These are phyloP conservation scores for Rubia tinctorum DNA, from an alignment of 305 asterid species.

Conservation along the genomic window DNA sequence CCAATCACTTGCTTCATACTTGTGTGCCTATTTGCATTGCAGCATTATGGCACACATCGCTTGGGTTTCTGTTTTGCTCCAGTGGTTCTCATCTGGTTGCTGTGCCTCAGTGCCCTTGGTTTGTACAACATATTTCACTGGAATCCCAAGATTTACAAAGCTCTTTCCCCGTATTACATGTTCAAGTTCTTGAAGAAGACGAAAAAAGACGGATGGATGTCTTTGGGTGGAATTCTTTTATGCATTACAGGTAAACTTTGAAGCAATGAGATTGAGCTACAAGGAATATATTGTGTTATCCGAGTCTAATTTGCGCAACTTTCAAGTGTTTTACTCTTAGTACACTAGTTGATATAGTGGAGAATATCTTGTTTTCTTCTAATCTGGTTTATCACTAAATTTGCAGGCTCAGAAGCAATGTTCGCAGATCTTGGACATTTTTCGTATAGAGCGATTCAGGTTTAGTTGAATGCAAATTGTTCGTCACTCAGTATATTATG, in stretches of 20 bases:
- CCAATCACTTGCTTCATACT: slow-evolving; percentile 94
- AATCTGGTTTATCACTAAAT: background rate
- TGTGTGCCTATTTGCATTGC: slow-evolving; percentile 90
- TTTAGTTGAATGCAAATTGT: slow-evolving; percentile 19
- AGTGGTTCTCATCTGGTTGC: slow-evolving; percentile 68
- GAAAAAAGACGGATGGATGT: slow-evolving; percentile 93
- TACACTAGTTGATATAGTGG: no score
- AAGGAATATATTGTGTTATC: background rate
- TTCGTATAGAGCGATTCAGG: slow-evolving; percentile 91
- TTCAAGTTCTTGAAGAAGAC: slow-evolving; percentile 83
- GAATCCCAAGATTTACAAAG: slow-evolving; percentile 85
- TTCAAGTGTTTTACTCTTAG: background rate
- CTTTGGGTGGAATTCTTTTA: slow-evolving; percentile 91
- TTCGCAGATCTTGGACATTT: slow-evolving; percentile 99
- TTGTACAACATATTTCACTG: slow-evolving; percentile 75
- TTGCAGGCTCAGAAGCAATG: slow-evolving; percentile 98
- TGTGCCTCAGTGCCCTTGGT: slow-evolving; percentile 90
- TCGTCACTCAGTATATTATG: background rate
- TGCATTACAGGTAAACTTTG: slow-evolving; percentile 82
- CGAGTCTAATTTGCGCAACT: background rate
- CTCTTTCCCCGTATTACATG: slow-evolving; percentile 88
- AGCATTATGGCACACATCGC: slow-evolving; percentile 96
- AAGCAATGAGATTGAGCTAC: background rate
- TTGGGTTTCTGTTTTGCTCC: slow-evolving; percentile 89
- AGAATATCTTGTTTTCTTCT: background rate